Conservation (phyloP, 345 rosid genomes). For the Luvunga scandens region DNA sequence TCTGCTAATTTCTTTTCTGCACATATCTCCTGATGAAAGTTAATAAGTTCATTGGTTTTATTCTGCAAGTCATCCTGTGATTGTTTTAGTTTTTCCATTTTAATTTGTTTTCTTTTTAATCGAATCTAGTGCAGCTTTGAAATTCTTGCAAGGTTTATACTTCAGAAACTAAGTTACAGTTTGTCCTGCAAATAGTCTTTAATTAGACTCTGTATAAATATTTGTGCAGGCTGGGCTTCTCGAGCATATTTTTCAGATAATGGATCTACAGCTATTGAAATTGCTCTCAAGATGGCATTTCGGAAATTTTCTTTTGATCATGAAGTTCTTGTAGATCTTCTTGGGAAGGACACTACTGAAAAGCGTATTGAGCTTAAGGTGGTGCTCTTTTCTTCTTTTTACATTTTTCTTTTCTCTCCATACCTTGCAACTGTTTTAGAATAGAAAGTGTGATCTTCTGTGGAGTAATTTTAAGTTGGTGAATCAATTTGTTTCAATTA, state of each 20-base stretch:
- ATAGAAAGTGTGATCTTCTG: not conserved
- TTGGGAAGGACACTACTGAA: conserved; percentile 29
- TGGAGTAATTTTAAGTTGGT: not conserved
- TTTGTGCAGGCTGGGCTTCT: conserved; percentile 86
- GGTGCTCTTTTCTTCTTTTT: conserved; percentile 13
- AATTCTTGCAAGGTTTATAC: not conserved
- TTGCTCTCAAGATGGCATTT: conserved; percentile 97
- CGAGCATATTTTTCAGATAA: conserved; percentile 84
- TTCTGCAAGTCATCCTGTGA: not conserved
- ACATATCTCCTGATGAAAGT: not conserved
- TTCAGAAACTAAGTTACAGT: not conserved
- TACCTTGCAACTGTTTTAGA: not conserved
- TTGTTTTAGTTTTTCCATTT: not conserved
- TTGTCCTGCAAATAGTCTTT: not conserved
- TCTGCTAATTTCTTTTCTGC: not conserved
- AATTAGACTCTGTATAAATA: not conserved
- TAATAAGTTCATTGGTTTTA: not conserved
- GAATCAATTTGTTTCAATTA: not conserved
- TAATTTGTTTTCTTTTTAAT: not conserved
- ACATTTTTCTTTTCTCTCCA: not conserved
- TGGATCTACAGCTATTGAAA: conserved; percentile 94
- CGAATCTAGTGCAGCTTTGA: not conserved
- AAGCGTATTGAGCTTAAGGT: conserved; percentile 57
- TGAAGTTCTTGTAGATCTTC: conserved; percentile 33
- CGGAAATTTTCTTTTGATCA: conserved; percentile 70